phyloP scores from a whole-genome alignment of 1,139 yeast species.

The Magnusiomyces ingens region DNA sequence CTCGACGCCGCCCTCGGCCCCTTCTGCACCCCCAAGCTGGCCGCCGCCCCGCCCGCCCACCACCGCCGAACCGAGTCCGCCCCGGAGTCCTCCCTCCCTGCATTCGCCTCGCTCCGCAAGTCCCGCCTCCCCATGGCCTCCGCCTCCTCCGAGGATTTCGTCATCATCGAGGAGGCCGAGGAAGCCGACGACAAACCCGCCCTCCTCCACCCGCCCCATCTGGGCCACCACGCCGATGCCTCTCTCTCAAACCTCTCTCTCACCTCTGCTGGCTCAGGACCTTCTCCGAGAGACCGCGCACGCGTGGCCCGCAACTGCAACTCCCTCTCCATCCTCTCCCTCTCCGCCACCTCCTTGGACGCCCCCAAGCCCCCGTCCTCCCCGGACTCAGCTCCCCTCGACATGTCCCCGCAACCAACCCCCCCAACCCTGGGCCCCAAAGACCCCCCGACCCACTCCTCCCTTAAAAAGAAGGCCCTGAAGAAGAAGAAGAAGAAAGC shows the following conservation, averaged over 20 bases:
- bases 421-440: too few relatives aligned
- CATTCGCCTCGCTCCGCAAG: constrained; percentile 7
- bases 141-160: constrained; percentile 27
- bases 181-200: constrained; percentile 7
- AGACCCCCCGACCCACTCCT: neutral
- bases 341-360: neutral
- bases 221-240: constrained; percentile 18
- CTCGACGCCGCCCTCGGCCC: constrained; percentile 32
- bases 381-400: too few relatives aligned
- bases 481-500: neutral
- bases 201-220: constrained; percentile 1
- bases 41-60: constrained; percentile 5
- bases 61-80: constrained; percentile 30
- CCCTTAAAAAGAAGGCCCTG: neutral
- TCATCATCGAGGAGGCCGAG: constrained; percentile 18
- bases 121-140: constrained; percentile 14
- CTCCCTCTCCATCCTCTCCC: constrained; percentile 13
- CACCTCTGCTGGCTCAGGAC: constrained; percentile 7
- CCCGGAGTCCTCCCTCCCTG: constrained; percentile 21
- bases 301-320: constrained; percentile 17
- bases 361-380: too few relatives aligned
- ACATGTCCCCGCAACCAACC: too few relatives aligned
- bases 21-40: constrained; percentile 16
- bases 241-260: constrained; percentile 18
- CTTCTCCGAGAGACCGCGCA: constrained; percentile 18